Evolutionary conservation across 176 grass and related monocot species (phyloP), one percentile per base, ranked within the genome.

Genomic region (Pontederia paniculata): DNA sequence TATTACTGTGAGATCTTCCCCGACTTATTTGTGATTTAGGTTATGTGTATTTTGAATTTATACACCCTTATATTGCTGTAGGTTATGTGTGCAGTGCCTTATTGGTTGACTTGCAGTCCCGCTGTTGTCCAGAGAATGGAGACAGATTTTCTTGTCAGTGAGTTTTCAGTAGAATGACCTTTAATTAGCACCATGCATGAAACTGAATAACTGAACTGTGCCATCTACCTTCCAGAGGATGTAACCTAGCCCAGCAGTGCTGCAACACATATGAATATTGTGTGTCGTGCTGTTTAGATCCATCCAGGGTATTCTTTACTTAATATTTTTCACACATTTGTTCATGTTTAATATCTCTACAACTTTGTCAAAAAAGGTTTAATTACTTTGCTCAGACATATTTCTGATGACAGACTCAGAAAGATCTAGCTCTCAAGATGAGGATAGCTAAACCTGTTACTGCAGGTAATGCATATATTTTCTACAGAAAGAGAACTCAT

Each of bases 191-290:
- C 23, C 20, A 54, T 20, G 42, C 54, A 19, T 37, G 14, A 18
- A 47, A 55, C 52, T 54, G 17, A 69, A 58, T 72, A 47, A 55
- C 52, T 70, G 12, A 55, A 58, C 42, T 69, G 12, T 67, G 45
- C 52, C 20, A 57, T 44, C 43, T 42, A 57, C 68, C 52, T 48
- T 78, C 8, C 81, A 97, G 93, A 65, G 86, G 93, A 47, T 97
- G 93, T 77, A 77, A 88, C 47, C 74, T 75, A 69, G 74, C 65
- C 54, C 77, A 54, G 54, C 77, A 80, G 31, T 97, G 93, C 51
- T 97, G 93, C 74, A 77, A 91, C 52, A 81, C 93, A 47, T 91
- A 91, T 62, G 93, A 98, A 73, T 91, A 88, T 74, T 97, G 86
- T 54, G 86, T 98, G 55, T 98, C 93, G 19, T 98, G 93, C 80